A percentile compares a stretch with the other conserved stretches of the same genome.
Conservation (phyloP, 2,329 filamentous ascomycete genomes). For the Fusarium marasasianum region DNA sequence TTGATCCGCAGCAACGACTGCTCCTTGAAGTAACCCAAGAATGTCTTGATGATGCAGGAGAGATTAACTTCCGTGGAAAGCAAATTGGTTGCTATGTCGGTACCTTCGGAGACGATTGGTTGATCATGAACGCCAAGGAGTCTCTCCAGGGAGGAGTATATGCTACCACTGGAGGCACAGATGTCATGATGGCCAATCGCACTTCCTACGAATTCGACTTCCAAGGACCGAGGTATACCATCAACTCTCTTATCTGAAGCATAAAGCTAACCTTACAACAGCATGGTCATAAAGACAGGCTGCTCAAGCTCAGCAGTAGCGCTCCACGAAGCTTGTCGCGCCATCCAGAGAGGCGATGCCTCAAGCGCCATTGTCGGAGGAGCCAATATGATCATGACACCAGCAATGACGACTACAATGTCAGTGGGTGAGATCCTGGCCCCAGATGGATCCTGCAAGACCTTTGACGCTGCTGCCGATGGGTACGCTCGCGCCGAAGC, state of each 20-base stretch:
- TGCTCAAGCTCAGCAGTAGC: conserved; percentile 8
- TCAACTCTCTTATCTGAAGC: too few species aligned
- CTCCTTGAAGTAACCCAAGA: not conserved
- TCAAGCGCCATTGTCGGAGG: not conserved
- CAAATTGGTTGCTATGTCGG: conserved; percentile 4
- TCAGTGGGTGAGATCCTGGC: conserved; percentile 41
- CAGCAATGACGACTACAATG: not conserved
- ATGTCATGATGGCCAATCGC: conserved; percentile 15
- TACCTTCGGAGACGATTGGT: conserved; percentile 6
- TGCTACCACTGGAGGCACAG: not conserved
- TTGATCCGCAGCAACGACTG: conserved; percentile 8
- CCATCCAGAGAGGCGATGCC: not conserved
- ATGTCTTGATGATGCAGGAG: conserved; percentile 1
- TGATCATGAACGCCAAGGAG: not conserved
- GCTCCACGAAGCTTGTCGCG: conserved; percentile 20
- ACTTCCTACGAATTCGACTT: conserved; percentile 6
- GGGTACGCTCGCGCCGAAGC: conserved; percentile 3
- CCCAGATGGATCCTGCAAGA: conserved; percentile 50
- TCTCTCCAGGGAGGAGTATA: not conserved
- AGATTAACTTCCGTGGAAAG: not conserved
- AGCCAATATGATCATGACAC: not conserved
- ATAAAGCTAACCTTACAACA: too few species aligned
- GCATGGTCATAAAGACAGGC: not conserved
- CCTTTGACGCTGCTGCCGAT: not conserved
- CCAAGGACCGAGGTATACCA: not conserved